phyloP scores from a whole-genome alignment of 257 asterid species.

The Nyctanthes arbortristis region DNA sequence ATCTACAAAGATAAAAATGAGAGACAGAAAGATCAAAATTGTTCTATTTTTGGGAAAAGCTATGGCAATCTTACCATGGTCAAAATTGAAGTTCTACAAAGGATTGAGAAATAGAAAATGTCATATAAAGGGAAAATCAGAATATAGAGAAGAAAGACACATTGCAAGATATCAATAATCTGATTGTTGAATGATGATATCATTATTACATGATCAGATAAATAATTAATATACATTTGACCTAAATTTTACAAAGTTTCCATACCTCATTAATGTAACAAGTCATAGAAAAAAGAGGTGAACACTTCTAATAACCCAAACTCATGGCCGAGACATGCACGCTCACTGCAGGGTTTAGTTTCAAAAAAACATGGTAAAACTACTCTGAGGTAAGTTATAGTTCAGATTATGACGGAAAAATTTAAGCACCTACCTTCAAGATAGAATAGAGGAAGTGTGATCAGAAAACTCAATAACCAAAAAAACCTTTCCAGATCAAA shows the following conservation, averaged over 20 bases:
- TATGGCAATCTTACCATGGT: not conserved
- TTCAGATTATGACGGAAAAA: no score
- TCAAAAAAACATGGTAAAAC: no score
- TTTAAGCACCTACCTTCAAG: no score
- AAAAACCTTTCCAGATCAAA: no score
- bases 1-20: not conserved
- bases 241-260: not conserved
- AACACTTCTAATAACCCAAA: not conserved
- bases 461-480: no score
- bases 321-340: no score
- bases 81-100: not conserved
- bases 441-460: no score
- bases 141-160: not conserved
- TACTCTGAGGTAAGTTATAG: no score
- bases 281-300: not conserved
- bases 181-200: not conserved
- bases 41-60: not conserved
- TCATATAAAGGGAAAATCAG: not conserved
- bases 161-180: not conserved
- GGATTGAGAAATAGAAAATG: not conserved
- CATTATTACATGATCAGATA: not conserved
- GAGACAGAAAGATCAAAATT: not conserved
- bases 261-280: not conserved
- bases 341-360: no score
- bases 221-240: not conserved